Percentiles rank a stretch among this genome's conserved stretches.
phyloP scores from a whole-genome alignment of 495 filamentous ascomycete species.

The Podospora pseudoanserina region DNA sequence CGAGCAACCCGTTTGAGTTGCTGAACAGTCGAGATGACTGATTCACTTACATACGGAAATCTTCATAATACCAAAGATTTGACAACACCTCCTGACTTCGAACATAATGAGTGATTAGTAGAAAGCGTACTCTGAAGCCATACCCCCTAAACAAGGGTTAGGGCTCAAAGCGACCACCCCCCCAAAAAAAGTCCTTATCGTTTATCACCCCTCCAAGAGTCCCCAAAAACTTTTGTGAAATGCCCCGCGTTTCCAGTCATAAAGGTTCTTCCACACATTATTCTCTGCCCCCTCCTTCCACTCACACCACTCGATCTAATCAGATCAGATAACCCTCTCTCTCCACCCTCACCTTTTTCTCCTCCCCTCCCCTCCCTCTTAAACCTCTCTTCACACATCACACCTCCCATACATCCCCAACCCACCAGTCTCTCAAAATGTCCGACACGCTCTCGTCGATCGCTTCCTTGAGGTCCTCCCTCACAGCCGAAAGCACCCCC shows the following conservation, averaged over 20 bases:
- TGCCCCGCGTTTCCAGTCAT: conserved; percentile 8
- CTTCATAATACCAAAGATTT: no score
- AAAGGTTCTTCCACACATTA: not conserved
- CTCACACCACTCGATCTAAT: not conserved
- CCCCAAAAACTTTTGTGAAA: conserved; percentile 19
- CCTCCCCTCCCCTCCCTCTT: conserved; percentile 1
- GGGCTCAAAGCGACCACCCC: conserved; percentile 3
- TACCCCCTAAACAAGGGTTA: conserved; percentile 7
- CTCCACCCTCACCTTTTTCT: conserved; percentile 19
- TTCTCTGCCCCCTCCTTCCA: not conserved
- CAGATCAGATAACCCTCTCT: conserved; percentile 4
- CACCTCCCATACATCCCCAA: not conserved
- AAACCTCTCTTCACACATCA: not conserved
- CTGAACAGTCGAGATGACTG: conserved; percentile 8
- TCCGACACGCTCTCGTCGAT: conserved; percentile 37
- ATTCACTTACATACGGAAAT: not conserved
- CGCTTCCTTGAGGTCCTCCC: conserved; percentile 64
- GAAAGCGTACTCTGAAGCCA: not conserved
- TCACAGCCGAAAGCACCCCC: conserved; percentile 72
- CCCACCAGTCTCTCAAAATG: not conserved
- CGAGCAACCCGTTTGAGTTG: conserved; percentile 22
- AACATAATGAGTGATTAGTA: no score
- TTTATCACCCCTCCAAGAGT: conserved; percentile 24
- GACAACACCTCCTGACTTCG: no score
- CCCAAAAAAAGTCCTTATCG: conserved; percentile 6